Evolutionary conservation across 768 basidiomycete genomes (phyloP).

Genomic region (Boletus pseudopeckii): DNA sequence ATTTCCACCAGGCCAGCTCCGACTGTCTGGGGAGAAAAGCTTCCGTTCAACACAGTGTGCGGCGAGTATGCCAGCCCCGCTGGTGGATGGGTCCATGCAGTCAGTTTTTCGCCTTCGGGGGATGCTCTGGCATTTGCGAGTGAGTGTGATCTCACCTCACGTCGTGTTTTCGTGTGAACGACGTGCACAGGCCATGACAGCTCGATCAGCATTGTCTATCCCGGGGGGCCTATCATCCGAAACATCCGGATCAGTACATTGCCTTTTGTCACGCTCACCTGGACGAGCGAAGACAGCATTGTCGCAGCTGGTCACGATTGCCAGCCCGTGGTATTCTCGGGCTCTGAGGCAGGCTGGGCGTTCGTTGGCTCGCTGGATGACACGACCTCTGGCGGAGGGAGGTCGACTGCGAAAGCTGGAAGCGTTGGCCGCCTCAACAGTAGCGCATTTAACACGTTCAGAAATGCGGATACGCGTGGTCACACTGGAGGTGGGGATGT

Average conservation of each 20-base stretch:
- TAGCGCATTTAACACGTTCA: constrained; percentile 92
- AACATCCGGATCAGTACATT: constrained; percentile 74
- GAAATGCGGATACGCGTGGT: constrained; percentile 81
- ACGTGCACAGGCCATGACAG: constrained; percentile 84
- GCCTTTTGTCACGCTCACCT: constrained; percentile 81
- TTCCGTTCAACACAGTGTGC: constrained; percentile 97
- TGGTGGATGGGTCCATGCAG: constrained; percentile 96
- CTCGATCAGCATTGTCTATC: constrained; percentile 89
- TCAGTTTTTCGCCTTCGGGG: constrained; percentile 96
- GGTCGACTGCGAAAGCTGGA: constrained; percentile 39
- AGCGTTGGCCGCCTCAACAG: constrained; percentile 79
- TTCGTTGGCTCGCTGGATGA: constrained; percentile 83
- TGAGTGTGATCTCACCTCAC: constrained; percentile 41
- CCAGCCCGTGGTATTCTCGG: constrained; percentile 86
- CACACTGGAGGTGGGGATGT: constrained; percentile 33
- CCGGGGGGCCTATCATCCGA: constrained; percentile 68
- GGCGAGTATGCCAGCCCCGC: constrained; percentile 87
- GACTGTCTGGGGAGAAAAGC: constrained; percentile 94
- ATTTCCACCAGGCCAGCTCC: constrained; percentile 63
- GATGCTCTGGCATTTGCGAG: constrained; percentile 90
- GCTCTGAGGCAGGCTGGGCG: constrained; percentile 75
- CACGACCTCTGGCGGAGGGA: constrained; percentile 41
- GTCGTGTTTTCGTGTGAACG: background rate
- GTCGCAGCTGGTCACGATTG: constrained; percentile 98
- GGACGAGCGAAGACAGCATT: constrained; percentile 78